phyloP scores from a whole-genome alignment of 306 rosid genomes.

The Medicago arabica region DNA sequence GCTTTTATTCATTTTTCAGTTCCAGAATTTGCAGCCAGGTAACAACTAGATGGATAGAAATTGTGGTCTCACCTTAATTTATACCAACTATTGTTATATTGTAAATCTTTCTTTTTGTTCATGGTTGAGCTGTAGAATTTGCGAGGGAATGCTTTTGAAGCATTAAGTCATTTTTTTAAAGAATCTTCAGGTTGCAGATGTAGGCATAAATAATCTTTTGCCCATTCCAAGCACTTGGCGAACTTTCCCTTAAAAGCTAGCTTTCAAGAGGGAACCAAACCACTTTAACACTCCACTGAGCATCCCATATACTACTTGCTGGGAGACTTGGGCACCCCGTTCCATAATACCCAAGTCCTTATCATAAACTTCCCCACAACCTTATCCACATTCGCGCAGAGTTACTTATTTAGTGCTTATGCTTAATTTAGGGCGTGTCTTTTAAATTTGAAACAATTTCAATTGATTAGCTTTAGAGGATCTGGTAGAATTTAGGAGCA shows the following conservation, averaged over 20 bases:
- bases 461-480: neutral
- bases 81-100: neutral
- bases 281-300: neutral
- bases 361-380: neutral
- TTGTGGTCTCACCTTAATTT: constrained; percentile 10
- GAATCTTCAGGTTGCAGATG: constrained; percentile 4
- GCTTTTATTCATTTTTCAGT: constrained; percentile 66
- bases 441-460: too few relatives aligned
- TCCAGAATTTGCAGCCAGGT: constrained; percentile 76
- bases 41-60: constrained; percentile 29
- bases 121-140: constrained; percentile 9
- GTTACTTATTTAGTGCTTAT: too few relatives aligned
- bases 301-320: neutral
- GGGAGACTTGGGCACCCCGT: neutral
- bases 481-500: neutral
- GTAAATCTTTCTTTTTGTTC: constrained; percentile 7
- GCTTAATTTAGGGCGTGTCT: neutral
- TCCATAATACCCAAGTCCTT: neutral
- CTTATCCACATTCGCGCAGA: too few relatives aligned
- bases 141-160: neutral
- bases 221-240: neutral
- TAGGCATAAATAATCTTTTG: constrained; percentile 17
- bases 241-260: neutral
- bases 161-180: constrained; percentile 8
- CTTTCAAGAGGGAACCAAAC: neutral